Base-by-base conservation (phyloP, 208 protist species). In the Trichomonas vaginalis region DNA sequence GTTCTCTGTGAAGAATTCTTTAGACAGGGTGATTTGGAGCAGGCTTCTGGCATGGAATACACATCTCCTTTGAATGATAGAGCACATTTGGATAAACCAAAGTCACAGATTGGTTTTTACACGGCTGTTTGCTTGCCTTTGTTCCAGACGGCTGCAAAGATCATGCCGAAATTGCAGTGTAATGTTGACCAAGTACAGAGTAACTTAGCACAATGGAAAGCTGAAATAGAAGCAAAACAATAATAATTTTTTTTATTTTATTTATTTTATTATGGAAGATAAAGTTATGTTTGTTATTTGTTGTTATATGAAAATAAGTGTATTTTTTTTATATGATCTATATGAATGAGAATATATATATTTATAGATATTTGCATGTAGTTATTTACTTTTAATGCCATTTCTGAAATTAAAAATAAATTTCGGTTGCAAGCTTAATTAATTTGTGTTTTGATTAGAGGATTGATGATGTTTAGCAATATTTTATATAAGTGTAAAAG, bases 1-100 rank as follows among this genome's bases (percentile, higher is more conserved):
- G 86, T 92, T 17, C 45, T 92, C 15, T 92, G 86, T 32, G 86
- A 92, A 51, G 86, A 92, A 32, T 92, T 92, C n/a, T 92, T 92
- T 39, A 48, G 86, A 51, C 86, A 92, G 37, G 86, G 86, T 17
- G 86, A 92, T 32, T 39, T 92, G 4, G 86, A 92, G 17, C 42
- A 92, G 15, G 86, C 86, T 21, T 23, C 14, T 39, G 86, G 86
- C 35, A 92, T 92, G 86, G 86, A 92, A 92, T 92, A 45, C 15
- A 92, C 86, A n/a, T 92, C 86, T 17, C 27, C 40, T 14, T 15
- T 51, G 9, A 92, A 92, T 51, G 86, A 92, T 51, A 92, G 86
- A 92, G 86, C 23, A 51, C 86, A 92, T 27, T 32, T 92, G 14
- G 86, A 92, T 92, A 92, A 92, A 27, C 86, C 86, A 39, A 92